phyloP scores from a whole-genome alignment of 768 basidiomycete species.

The Lentinula raphanica region DNA sequence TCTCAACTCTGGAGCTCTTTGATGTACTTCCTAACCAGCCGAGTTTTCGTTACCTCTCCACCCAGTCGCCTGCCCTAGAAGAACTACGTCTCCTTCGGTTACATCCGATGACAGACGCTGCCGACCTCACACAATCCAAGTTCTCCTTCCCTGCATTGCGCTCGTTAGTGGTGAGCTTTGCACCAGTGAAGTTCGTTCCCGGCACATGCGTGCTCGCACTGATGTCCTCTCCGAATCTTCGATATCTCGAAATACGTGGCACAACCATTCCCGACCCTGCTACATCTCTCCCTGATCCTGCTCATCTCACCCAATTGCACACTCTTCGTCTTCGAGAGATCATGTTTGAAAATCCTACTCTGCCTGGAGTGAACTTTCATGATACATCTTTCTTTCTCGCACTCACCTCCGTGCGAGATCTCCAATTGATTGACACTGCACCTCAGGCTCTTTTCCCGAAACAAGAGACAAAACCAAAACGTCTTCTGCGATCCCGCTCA shows the following conservation, averaged over 20 bases:
- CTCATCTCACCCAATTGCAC: slow-evolving; percentile 1
- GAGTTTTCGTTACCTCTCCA: background rate
- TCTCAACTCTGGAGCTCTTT: background rate
- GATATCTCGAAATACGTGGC: slow-evolving; percentile 1
- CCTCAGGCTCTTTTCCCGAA: slow-evolving; percentile 1
- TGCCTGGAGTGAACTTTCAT: background rate
- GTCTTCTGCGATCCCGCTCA: slow-evolving; percentile 2
- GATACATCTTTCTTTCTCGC: background rate
- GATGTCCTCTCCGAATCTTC: slow-evolving; percentile 6
- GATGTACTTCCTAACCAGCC: background rate
- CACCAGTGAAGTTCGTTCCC: background rate
- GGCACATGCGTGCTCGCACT: background rate
- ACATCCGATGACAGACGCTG: background rate
- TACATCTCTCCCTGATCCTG: background rate
- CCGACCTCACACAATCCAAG: background rate
- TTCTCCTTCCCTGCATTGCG: slow-evolving; percentile 2
- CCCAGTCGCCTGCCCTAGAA: background rate
- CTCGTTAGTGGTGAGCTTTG: slow-evolving; percentile 1
- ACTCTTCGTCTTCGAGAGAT: slow-evolving; percentile 1
- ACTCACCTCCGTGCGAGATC: slow-evolving; percentile 3
- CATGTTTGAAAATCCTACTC: background rate
- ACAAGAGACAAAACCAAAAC: background rate
- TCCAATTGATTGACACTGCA: slow-evolving; percentile 2
- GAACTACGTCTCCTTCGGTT: background rate
- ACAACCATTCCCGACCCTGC: background rate